phyloP scores from a whole-genome alignment of 805 yeast species.

The Cyberlindnera mrakii region DNA sequence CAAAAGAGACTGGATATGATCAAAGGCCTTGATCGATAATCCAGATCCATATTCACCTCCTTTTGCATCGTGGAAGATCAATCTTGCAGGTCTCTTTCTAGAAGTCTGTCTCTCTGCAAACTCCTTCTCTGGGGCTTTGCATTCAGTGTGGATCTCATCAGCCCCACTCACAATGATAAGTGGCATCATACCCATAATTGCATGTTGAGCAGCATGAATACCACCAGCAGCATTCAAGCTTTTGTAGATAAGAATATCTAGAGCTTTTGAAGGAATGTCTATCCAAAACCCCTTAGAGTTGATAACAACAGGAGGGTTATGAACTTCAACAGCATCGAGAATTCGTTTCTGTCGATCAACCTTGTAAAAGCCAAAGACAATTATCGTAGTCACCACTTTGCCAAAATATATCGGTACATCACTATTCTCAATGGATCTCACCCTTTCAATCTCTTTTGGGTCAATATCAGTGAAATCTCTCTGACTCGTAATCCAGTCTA shows the following conservation, averaged over 20 bases:
- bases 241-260: conserved; percentile 53
- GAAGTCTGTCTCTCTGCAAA: conserved; percentile 69
- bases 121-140: conserved; percentile 97
- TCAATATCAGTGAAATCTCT: conserved; percentile 93
- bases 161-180: conserved; percentile 63
- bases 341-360: conserved; percentile 69
- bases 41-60: conserved; percentile 84
- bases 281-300: conserved; percentile 86
- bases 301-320: conserved; percentile 72
- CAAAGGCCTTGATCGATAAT: conserved; percentile 71
- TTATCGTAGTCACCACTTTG: conserved; percentile 58
- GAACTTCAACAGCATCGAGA: conserved; percentile 90
- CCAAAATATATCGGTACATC: conserved; percentile 72
- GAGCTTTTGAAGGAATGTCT: conserved; percentile 66
- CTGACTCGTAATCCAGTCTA: conserved; percentile 90
- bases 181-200: conserved; percentile 74
- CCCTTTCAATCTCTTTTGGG: conserved; percentile 64
- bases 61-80: conserved; percentile 76
- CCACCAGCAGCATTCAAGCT: conserved; percentile 75
- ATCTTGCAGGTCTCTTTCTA: conserved; percentile 79
- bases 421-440: conserved; percentile 46
- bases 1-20: conserved; percentile 63
- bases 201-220: conserved; percentile 96
- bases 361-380: conserved; percentile 92
- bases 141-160: conserved; percentile 83